phyloP scores from a whole-genome alignment of 2,329 filamentous ascomycete species.

The Rutstroemia sp. region DNA sequence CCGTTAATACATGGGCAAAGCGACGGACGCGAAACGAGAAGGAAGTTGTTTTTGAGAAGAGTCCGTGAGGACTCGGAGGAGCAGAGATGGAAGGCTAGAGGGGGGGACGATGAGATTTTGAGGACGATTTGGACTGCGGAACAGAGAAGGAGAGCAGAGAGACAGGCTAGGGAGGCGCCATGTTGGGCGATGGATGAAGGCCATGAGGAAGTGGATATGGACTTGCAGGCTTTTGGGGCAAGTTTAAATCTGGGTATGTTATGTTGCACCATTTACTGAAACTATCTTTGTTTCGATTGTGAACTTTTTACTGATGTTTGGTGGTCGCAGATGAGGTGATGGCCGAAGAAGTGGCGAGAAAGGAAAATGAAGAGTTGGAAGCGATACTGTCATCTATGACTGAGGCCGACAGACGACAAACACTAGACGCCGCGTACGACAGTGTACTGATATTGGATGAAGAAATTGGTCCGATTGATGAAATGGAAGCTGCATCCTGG shows the following conservation, averaged over 20 bases:
- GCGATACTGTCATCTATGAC: constrained; percentile 44
- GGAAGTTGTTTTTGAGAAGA: constrained; percentile 62
- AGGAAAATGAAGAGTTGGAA: constrained; percentile 51
- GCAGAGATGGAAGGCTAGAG: constrained; percentile 49
- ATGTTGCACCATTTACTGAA: neutral
- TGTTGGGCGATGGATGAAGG: constrained; percentile 15
- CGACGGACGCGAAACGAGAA: constrained; percentile 55
- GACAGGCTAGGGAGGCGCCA: constrained; percentile 25
- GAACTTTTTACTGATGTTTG: constrained; percentile 1
- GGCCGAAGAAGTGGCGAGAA: constrained; percentile 42
- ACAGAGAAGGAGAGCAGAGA: constrained; percentile 29
- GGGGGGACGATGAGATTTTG: constrained; percentile 52
- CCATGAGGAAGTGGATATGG: constrained; percentile 12
- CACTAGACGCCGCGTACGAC: constrained; percentile 2
- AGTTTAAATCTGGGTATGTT: constrained; percentile 9
- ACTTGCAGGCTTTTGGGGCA: neutral
- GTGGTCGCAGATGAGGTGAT: constrained; percentile 32
- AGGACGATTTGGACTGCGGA: constrained; percentile 33
- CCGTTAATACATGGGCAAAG: constrained; percentile 49
- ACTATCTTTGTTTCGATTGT: neutral
- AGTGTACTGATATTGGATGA: constrained; percentile 8
- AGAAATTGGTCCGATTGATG: constrained; percentile 2
- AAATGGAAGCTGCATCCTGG: neutral
- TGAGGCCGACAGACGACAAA: constrained; percentile 22
- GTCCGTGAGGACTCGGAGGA: constrained; percentile 55